These are phyloP conservation scores for Pinus taeda DNA, from an alignment of 75 land plant species.

Conservation along the genomic window DNA sequence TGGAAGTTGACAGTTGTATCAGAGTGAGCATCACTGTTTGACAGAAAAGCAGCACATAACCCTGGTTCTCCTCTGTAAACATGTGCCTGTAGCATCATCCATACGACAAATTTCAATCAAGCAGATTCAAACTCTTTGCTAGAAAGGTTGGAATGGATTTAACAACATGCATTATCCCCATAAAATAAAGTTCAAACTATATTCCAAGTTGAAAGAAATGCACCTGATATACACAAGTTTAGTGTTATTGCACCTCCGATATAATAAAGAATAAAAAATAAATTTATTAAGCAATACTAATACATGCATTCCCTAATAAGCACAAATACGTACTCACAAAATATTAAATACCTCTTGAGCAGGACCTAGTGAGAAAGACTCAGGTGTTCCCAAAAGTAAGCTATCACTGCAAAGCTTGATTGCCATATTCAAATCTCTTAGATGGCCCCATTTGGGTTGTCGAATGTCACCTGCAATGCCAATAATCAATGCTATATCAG, in stretches of 20 bases:
- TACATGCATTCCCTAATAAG: background rate
- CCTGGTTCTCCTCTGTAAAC: constrained; percentile 10
- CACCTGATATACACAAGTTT: background rate
- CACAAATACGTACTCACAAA: background rate
- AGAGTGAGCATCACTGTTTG: constrained; percentile 73
- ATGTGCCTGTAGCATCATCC: constrained; percentile 3
- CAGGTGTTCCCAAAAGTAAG: constrained; percentile 14
- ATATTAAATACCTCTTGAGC: constrained; percentile 8
- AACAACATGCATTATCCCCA: background rate
- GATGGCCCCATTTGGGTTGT: constrained; percentile 44
- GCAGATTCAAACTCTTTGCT: constrained; percentile 3
- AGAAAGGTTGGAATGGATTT: too few relatives aligned
- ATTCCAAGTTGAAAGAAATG: background rate
- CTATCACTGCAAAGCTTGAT: constrained; percentile 35
- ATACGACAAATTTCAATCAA: background rate
- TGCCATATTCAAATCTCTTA: constrained; percentile 35
- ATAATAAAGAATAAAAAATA: too few relatives aligned
- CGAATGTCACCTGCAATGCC: constrained; percentile 22
- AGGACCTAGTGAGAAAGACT: constrained; percentile 5
- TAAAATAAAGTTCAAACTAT: background rate
- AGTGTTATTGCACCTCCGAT: background rate
- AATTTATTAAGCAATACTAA: background rate
- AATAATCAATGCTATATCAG: background rate
- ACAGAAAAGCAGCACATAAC: constrained; percentile 90
- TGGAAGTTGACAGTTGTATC: constrained; percentile 56